These are phyloP conservation scores for Apiotrichum laibachii DNA, from an alignment of 1,284 basidiomycete species.

Conservation along the genomic window DNA sequence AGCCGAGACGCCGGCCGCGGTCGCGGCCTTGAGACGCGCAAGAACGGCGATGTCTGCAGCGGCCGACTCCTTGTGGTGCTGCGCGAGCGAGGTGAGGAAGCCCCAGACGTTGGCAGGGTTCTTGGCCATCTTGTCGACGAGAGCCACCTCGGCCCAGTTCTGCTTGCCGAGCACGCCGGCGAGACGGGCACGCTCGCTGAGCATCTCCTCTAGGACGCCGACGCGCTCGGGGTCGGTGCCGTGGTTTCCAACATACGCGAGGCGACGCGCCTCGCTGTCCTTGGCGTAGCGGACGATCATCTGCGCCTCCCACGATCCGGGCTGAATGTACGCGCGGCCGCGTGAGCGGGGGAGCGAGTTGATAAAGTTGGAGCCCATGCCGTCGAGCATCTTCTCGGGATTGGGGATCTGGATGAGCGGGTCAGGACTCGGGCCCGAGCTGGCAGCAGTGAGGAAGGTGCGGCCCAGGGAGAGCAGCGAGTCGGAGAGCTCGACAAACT, in stretches of 20 bases:
- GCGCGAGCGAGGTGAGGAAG: constrained; percentile 74
- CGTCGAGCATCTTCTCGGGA: constrained; percentile 38
- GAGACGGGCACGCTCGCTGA: constrained; percentile 71
- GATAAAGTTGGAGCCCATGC: constrained; percentile 46
- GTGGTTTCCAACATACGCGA: constrained; percentile 72
- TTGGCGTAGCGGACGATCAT: constrained; percentile 87
- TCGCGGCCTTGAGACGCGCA: constrained; percentile 68
- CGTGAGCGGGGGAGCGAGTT: constrained; percentile 59
- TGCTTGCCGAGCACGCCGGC: constrained; percentile 75
- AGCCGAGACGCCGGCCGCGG: constrained; percentile 53
- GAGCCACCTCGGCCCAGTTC: constrained; percentile 77
- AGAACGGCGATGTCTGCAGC: constrained; percentile 67
- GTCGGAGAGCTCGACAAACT: constrained; percentile 87
- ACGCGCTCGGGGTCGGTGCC: constrained; percentile 53
- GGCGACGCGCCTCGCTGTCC: constrained; percentile 72
- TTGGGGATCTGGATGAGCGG: constrained; percentile 45
- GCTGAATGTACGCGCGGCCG: constrained; percentile 64
- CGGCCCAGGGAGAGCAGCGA: constrained; percentile 86
- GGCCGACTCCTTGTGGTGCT: constrained; percentile 72
- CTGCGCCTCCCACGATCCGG: constrained; percentile 81
- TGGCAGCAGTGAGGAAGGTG: constrained; percentile 69
- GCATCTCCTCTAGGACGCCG: constrained; percentile 68
- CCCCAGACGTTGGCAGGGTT: constrained; percentile 81
- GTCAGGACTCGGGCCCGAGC: constrained; percentile 28
- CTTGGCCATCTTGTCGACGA: constrained; percentile 93